Evolutionary conservation across 805 yeast species (phyloP).

Genomic region (Candida wancherniae): DNA sequence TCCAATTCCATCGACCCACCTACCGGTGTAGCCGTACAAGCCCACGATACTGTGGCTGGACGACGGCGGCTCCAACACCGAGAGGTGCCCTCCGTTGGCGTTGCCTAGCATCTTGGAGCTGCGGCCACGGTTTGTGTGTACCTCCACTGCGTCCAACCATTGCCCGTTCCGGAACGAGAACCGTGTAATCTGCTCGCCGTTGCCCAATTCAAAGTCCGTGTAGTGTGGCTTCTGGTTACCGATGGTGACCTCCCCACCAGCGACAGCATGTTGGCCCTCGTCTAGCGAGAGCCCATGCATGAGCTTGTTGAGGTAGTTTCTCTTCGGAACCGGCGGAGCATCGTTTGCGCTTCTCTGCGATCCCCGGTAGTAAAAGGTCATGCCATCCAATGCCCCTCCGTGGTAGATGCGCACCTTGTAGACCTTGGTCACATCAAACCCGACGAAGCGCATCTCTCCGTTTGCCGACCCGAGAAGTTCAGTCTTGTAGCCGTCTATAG

Average conservation of each 20-base stretch:
- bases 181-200: constrained; percentile 57
- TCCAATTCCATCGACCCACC: constrained; percentile 76
- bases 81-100: constrained; percentile 53
- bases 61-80: constrained; percentile 57
- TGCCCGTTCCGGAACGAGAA: constrained; percentile 68
- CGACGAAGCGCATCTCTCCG: constrained; percentile 15
- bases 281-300: constrained; percentile 1
- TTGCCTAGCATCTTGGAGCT: constrained; percentile 62
- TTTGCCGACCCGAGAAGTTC: constrained; percentile 25
- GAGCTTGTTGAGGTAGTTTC: constrained; percentile 30
- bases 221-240: constrained; percentile 54
- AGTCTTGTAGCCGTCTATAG: constrained; percentile 36
- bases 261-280: neutral
- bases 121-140: constrained; percentile 56
- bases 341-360: constrained; percentile 1
- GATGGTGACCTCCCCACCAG: constrained; percentile 21
- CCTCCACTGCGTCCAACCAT: constrained; percentile 87
- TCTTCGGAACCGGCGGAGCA: constrained; percentile 43
- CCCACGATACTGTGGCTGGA: constrained; percentile 60
- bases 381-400: constrained; percentile 80
- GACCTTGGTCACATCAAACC: constrained; percentile 36
- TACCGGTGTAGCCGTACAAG: constrained; percentile 60
- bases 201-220: constrained; percentile 50
- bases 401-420: constrained; percentile 59
- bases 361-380: constrained; percentile 43